Base-by-base conservation (phyloP, 345 rosid genomes). In the Hypericum perforatum region DNA sequence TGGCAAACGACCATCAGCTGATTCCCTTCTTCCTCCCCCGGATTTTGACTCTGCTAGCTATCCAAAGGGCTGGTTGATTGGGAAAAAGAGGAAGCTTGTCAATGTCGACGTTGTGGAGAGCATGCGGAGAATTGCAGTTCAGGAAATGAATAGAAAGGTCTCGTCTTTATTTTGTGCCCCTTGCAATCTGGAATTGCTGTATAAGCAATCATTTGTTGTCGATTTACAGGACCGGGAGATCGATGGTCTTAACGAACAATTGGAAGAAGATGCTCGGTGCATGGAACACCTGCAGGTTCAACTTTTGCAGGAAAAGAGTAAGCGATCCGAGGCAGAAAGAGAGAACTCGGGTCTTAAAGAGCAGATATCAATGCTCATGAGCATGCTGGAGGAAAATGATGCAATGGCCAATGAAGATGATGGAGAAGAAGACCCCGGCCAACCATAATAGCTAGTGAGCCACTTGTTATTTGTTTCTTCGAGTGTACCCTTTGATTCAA, bases 71-170 rank as follows among this genome's bases (percentile, higher is more conserved):
- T 90, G 97, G 95, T 69, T 90, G 61, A 73, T 90, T 0, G 97
- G 97, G 47, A 90, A 90, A 77, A 90, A 79, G 84, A 76, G 97
- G 52, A 90, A 90, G 71, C 75, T 90, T 32, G 97, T 86, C 15
- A 86, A 86, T 64, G 89, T 90, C 37, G 97, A 90, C 59, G 95
- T 90, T 0, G 97, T 90, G 12, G 97, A 90, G 75, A 84, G 94
- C 67, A 90, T 90, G 97, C 72, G 97, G 39, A 84, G 94, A 74
- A 86, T 90, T 60, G 97, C 97, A 0, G 85, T 90, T 41, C 95
- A 84, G 53, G 95, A 90, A 70, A 90, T 86, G 86, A 90, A 90
- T 71, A 70, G 97, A 78, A 90, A 90, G 97, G 97, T 90, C 52
- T 5, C 7, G 22, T 9, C 40, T 40, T 37, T 22, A 7, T 13